Percentiles rank a stretch among this genome's conserved stretches.
Conservation (phyloP, 2,329 filamentous ascomycete genomes). For the Nothomitra cinnamomea region DNA sequence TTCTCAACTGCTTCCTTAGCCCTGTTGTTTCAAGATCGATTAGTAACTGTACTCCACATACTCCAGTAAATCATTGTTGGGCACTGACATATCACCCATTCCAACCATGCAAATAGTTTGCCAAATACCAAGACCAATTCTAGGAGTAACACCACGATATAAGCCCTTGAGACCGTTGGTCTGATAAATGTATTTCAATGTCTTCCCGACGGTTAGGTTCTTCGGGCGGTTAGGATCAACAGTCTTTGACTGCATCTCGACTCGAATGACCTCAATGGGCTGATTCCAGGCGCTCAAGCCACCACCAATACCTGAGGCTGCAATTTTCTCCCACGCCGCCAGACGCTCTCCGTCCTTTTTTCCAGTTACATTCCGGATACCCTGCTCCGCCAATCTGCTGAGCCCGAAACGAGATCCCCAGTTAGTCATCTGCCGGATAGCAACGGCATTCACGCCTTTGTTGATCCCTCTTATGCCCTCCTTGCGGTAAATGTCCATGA, state of each 20-base stretch:
- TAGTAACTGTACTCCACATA: constrained; percentile 14
- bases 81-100: constrained; percentile 82
- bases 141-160: constrained; percentile 87
- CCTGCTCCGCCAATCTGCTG: constrained; percentile 74
- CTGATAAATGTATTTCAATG: constrained; percentile 70
- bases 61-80: constrained; percentile 3
- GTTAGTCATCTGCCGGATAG: constrained; percentile 98
- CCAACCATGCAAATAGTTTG: constrained; percentile 99
- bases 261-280: constrained; percentile 97
- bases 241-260: constrained; percentile 99
- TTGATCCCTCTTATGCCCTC: constrained; percentile 96
- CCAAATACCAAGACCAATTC: constrained; percentile 92
- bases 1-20: constrained; percentile 39
- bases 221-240: constrained; percentile 94
- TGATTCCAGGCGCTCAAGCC: constrained; percentile 97
- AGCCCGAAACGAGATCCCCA: constrained; percentile 96
- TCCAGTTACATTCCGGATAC: constrained; percentile 60
- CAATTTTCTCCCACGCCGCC: constrained; percentile 66
- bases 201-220: constrained; percentile 92
- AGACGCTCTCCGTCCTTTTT: constrained; percentile 74
- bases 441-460: constrained; percentile 95
- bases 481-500: constrained; percentile 89
- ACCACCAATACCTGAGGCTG: constrained; percentile 74
- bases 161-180: constrained; percentile 80
- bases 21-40: constrained; percentile 16